Conservation (phyloP, 805 yeast genomes). For the Isabelozyma rhagii region DNA sequence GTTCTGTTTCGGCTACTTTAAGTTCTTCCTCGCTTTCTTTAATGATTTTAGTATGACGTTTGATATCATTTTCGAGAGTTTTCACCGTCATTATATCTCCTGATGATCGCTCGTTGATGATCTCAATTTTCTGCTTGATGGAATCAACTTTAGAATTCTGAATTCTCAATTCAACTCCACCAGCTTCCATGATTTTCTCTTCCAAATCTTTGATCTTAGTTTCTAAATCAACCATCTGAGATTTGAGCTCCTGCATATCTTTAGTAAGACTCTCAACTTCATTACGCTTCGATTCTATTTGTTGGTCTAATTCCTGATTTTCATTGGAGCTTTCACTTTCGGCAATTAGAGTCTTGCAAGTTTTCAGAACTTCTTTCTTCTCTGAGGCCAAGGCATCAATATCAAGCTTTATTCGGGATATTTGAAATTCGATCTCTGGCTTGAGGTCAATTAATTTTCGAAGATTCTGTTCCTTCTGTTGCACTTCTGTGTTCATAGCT, state of each 20-base stretch:
- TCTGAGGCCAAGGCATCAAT: conserved; percentile 59
- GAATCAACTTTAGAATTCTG: conserved; percentile 84
- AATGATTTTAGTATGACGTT: conserved; percentile 49
- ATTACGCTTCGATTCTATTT: conserved; percentile 30
- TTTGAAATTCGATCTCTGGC: conserved; percentile 64
- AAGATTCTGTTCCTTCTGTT: conserved; percentile 59
- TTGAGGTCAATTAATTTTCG: conserved; percentile 57
- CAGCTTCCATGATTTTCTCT: conserved; percentile 80
- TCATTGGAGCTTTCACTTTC: conserved; percentile 30
- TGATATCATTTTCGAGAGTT: conserved; percentile 63
- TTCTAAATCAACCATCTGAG: conserved; percentile 55
- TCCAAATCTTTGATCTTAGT: conserved; percentile 58
- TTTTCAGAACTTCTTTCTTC: conserved; percentile 41
- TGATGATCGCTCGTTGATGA: conserved; percentile 53
- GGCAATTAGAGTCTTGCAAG: conserved; percentile 40
- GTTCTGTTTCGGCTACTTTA: conserved; percentile 20
- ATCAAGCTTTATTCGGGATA: conserved; percentile 61
- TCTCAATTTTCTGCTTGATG: conserved; percentile 60
- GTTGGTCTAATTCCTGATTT: conserved; percentile 31
- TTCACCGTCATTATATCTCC: conserved; percentile 54
- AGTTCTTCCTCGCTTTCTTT: conserved; percentile 47
- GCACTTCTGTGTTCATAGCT: conserved; percentile 45
- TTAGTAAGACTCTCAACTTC: conserved; percentile 14
- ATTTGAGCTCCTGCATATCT: conserved; percentile 36
- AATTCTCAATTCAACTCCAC: conserved; percentile 79